Base-by-base conservation (phyloP, 768 basidiomycete species). In the Suillus discolor region DNA sequence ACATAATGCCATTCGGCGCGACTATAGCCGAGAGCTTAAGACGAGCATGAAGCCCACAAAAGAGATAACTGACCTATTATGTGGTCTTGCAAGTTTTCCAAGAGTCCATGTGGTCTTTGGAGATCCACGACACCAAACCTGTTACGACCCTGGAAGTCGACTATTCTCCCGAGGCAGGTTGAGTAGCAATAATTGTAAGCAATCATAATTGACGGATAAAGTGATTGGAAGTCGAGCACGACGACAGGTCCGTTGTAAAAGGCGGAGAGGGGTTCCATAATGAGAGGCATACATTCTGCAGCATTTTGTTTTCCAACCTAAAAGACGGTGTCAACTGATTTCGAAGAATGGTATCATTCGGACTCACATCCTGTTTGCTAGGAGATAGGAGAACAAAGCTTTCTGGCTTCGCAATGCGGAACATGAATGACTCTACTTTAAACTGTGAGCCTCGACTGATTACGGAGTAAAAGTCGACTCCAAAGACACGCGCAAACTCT, bases 381-480 rank as follows among this genome's bases (percentile, higher is more conserved):
- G 97, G 97, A 0, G 97, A 98, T 15, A 97, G 79, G 6, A 99
- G 80, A 25, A 98, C 86, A 69, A 96, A 96, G 69, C 85, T 92
- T 75, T 99, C 97, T 0, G 97, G 96, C 76, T 99, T 99, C 20
- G 93, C 93, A 57, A 99, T 95, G 23, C 96, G 89, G 76, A 97
- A 96, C 91, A 99, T 91, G 80, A 99, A 97, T 0, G 96, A 96
- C 79, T 99, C 97, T 34, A 99, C 97, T 79, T 99, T 99, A 83
- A 95, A 99, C 72, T 99, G 97, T 1, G 96, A 97, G 0, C 97
- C 97, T 39, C 97, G 88, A 66, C 88, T 95, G 68, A 97, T 86
- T 39, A 98, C 96, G 4, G 96, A 97, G 73, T 90, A 93, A 75
- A 98, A 99, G 77, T 99, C 97, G 53, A 99, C 90, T 1, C 97